Base-by-base conservation (phyloP, 345 rosid species). In the Crucihimalaya himalaica region DNA sequence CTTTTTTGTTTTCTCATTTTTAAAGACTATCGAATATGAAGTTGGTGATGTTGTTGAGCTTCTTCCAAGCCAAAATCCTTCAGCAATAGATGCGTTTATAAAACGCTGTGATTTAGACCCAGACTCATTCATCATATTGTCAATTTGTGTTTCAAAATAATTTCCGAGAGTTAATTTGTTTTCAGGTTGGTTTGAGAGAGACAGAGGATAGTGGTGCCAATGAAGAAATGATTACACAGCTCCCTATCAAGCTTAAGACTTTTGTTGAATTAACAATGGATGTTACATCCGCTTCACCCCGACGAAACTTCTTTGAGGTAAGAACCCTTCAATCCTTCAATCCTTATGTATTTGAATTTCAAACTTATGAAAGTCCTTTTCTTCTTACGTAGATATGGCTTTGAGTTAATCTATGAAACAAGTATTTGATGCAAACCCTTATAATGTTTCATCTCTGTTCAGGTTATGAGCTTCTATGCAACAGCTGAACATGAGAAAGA, bases 251-350 rank as follows among this genome's bases (percentile, higher is more conserved):
- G 80, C 79, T 90, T 55, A 90, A 70, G 83, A 83, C 80, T 43
- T 95, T 87, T 58, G 86, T 92, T 73, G 93, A 90, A 78, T 77
- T 82, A 77, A 82, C 97, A n/a, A 92, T 95, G 99, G 99, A 95
- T 85, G 83, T 95, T 63, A 83, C 97, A 78, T 95, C 97, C 13
- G 94, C 97, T 62, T 86, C 97, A 56, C 99, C 97, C 8, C 71
- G 97, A 6, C 85, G 97, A 35, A 88, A 88, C 84, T 92, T 92
- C 82, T 95, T 95, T 3, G 97, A 95, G 96, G 99, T 84, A 84
- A 84, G 88, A 58, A 64, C 80, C 77, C 65, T n/a, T n/a, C n/a
- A n/a, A n/a, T n/a, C n/a, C n/a, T 68, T 79, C 35, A 63, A 74
- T 78, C 73, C 66, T 74, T 11, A 39, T 35, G 66, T 13, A 23